Evolutionary conservation across 2,329 filamentous ascomycete species (phyloP).

Genomic region (Pyrenophora tritici-repentis): DNA sequence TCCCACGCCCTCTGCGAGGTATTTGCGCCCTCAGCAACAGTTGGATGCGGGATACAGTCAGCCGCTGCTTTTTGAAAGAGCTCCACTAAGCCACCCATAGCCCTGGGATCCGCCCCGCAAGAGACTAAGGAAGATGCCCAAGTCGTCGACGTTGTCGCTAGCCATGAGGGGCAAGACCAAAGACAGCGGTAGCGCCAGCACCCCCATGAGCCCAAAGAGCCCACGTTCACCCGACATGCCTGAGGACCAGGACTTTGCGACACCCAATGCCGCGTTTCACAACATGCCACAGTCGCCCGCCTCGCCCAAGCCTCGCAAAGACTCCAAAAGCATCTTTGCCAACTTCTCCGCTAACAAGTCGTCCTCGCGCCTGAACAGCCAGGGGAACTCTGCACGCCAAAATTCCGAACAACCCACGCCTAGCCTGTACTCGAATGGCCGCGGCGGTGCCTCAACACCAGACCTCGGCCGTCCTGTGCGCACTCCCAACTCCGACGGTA

Average conservation of each 20-base stretch:
- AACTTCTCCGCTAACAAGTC: slow-evolving; percentile 56
- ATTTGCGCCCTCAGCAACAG: slow-evolving; percentile 21
- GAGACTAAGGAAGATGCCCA: slow-evolving; percentile 46
- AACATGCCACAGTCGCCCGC: slow-evolving; percentile 41
- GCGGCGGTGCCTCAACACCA: slow-evolving; percentile 54
- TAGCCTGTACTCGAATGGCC: slow-evolving; percentile 48
- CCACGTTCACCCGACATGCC: slow-evolving; percentile 38
- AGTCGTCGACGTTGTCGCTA: slow-evolving; percentile 45
- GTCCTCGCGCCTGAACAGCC: slow-evolving; percentile 48
- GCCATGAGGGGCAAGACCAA: slow-evolving; percentile 44
- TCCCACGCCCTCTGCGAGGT: slow-evolving; percentile 31
- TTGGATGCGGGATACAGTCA: slow-evolving; percentile 3
- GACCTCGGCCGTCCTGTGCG: slow-evolving; percentile 50
- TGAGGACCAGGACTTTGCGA: slow-evolving; percentile 31
- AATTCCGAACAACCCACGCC: slow-evolving; percentile 41
- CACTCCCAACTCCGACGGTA: slow-evolving; percentile 46
- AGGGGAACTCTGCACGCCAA: slow-evolving; percentile 43
- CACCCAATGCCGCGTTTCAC: slow-evolving; percentile 40
- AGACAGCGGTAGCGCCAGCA: slow-evolving; percentile 34
- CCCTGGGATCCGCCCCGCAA: slow-evolving; percentile 31
- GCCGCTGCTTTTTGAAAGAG: slow-evolving; percentile 3
- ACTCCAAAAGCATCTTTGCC: slow-evolving; percentile 52
- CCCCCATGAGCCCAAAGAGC: slow-evolving; percentile 43
- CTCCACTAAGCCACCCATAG: slow-evolving; percentile 34
- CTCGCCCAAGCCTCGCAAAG: slow-evolving; percentile 45